These are phyloP conservation scores for Taiozyma sp. DNA, from an alignment of 1,139 yeast genomes.

Conservation along the genomic window DNA sequence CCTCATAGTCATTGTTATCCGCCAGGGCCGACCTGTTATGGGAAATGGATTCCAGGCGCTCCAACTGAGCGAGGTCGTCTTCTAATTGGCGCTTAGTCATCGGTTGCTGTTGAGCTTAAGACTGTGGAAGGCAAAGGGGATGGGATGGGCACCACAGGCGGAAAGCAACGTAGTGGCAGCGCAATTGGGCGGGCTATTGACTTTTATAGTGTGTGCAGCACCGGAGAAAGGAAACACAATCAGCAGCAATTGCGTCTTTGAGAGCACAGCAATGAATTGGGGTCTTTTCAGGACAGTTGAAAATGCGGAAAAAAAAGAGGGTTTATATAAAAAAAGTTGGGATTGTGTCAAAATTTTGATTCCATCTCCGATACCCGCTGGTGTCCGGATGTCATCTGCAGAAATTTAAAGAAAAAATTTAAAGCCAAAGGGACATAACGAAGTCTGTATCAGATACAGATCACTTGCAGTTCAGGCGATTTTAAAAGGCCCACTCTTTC, in stretches of 20 bases:
- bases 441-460: not conserved
- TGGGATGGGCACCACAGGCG: not conserved
- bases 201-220: no score
- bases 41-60: not conserved
- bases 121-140: not conserved
- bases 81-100: not conserved
- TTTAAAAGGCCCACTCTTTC: not conserved
- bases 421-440: no score
- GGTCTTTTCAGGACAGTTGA: no score
- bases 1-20: not conserved
- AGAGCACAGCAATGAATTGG: no score
- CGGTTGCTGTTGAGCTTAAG: not conserved
- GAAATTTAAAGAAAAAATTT: not conserved
- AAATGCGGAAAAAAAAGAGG: no score
- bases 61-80: not conserved
- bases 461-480: not conserved
- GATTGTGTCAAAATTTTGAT: not conserved
- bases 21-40: not conserved
- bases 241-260: no score
- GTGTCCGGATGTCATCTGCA: not conserved
- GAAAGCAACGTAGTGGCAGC: not conserved
- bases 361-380: constrained; percentile 2
- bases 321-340: constrained; percentile 22
- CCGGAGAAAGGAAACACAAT: no score
- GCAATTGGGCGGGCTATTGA: not conserved